Percentiles rank a stretch among this genome's conserved stretches.
Evolutionary conservation across 352 stramenopile species (phyloP).

Genomic region (Phytopythium aichiense): DNA sequence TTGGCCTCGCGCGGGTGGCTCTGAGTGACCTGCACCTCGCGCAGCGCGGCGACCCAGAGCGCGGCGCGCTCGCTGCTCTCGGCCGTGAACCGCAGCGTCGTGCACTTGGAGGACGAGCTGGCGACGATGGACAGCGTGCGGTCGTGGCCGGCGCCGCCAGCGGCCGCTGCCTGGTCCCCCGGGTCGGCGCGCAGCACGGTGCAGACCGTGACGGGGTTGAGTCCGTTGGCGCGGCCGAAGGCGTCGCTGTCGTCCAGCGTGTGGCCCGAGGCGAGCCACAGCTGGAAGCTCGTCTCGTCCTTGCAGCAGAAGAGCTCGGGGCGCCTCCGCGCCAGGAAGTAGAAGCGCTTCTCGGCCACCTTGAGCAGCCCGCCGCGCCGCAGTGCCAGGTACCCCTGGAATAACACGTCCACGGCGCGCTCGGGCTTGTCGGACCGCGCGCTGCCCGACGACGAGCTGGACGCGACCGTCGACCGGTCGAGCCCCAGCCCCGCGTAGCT

Average conservation of each 20-base stretch:
- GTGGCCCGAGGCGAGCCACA: slow-evolving; percentile 50
- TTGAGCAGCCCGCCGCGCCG: slow-evolving; percentile 53
- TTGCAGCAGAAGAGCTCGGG: slow-evolving; percentile 57
- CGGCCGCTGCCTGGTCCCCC: slow-evolving; percentile 22
- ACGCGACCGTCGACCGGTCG: background rate
- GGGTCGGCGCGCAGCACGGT: slow-evolving; percentile 49
- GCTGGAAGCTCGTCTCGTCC: slow-evolving; percentile 58
- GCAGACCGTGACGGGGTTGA: slow-evolving; percentile 38
- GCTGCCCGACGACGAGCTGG: slow-evolving; percentile 4
- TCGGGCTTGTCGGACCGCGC: slow-evolving; percentile 14
- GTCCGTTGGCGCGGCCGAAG: slow-evolving; percentile 18
- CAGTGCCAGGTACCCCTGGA: slow-evolving; percentile 42
- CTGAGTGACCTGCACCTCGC: slow-evolving; percentile 52
- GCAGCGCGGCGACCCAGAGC: slow-evolving; percentile 51
- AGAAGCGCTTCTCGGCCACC: slow-evolving; percentile 59
- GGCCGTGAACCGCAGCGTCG: slow-evolving; percentile 36
- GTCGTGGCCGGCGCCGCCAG: slow-evolving; percentile 25
- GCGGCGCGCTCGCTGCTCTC: slow-evolving; percentile 35
- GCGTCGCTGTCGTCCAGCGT: slow-evolving; percentile 25
- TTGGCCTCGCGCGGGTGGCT: slow-evolving; percentile 9
- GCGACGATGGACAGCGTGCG: slow-evolving; percentile 46
- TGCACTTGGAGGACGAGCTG: slow-evolving; percentile 37
- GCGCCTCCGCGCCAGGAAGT: slow-evolving; percentile 37
- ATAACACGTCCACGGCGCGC: slow-evolving; percentile 26
- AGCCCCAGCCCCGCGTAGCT: background rate